Percentiles rank a stretch among this genome's conserved stretches.
Conservation (phyloP, 305 asterid species). For the Rubia tinctorum region DNA sequence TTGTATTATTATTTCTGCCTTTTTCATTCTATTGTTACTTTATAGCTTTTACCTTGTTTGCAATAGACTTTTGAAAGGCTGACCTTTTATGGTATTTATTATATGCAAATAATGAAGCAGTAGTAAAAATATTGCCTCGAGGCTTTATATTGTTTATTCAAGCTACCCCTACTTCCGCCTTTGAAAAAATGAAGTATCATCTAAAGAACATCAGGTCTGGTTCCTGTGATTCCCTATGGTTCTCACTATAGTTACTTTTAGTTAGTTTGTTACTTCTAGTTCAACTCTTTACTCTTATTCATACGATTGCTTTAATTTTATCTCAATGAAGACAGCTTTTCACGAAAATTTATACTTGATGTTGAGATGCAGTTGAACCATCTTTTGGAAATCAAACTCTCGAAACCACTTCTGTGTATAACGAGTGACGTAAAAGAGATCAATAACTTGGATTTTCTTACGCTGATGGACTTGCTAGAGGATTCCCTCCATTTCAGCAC, state of each 20-base stretch:
- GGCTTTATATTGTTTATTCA: conserved; percentile 70
- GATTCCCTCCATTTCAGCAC: conserved; percentile 72
- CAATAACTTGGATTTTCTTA: conserved; percentile 50
- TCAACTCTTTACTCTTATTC: too few relatives aligned
- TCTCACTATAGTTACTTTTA: conserved; percentile 3
- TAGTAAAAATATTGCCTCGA: conserved; percentile 78
- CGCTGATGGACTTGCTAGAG: conserved; percentile 64
- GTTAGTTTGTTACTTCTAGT: background rate
- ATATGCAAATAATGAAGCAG: conserved; percentile 55
- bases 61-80: background rate
- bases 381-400: conserved; percentile 72
- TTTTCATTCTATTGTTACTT: background rate
- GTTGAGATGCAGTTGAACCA: conserved; percentile 50
- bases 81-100: conserved; percentile 5
- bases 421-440: conserved; percentile 47
- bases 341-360: background rate
- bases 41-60: background rate
- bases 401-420: conserved; percentile 56
- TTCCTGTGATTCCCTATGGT: conserved; percentile 11
- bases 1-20: background rate
- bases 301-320: too few relatives aligned
- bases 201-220: conserved; percentile 64
- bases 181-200: conserved; percentile 36
- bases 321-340: too few relatives aligned
- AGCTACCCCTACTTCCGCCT: conserved; percentile 65